Percentiles rank a stretch among this genome's conserved stretches.
These are phyloP conservation scores for Wickerhamiella lipophila DNA, from an alignment of 805 yeast genomes.

Conservation along the genomic window DNA sequence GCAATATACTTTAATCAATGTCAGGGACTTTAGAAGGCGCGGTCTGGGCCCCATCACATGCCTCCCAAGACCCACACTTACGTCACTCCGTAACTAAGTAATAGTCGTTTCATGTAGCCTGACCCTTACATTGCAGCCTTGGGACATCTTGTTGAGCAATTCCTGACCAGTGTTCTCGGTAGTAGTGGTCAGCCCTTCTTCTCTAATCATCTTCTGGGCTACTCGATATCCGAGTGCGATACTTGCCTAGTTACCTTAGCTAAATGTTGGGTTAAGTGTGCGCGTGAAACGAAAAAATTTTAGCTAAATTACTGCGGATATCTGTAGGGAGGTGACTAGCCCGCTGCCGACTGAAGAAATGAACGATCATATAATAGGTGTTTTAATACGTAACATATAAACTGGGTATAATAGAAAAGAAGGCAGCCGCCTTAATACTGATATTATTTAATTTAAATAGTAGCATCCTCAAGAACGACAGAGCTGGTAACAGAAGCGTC, in stretches of 20 bases:
- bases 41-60: background rate
- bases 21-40: background rate
- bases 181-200: too few species aligned
- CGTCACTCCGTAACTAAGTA: background rate
- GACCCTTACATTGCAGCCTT: background rate
- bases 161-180: too few species aligned
- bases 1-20: background rate
- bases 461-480: background rate
- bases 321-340: too few species aligned
- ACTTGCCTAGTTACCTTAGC: background rate
- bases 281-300: background rate
- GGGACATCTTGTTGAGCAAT: background rate
- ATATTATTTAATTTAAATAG: constrained; percentile 7
- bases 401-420: background rate
- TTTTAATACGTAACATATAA: background rate
- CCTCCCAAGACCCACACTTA: constrained; percentile 2
- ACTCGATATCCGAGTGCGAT: background rate
- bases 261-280: background rate
- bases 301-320: background rate
- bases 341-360: too few species aligned
- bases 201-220: too few species aligned
- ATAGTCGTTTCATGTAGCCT: background rate
- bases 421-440: background rate
- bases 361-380: background rate
- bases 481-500: constrained; percentile 1